Conservation (phyloP, 805 yeast species). For the Saccharomycopsis schoenii region DNA sequence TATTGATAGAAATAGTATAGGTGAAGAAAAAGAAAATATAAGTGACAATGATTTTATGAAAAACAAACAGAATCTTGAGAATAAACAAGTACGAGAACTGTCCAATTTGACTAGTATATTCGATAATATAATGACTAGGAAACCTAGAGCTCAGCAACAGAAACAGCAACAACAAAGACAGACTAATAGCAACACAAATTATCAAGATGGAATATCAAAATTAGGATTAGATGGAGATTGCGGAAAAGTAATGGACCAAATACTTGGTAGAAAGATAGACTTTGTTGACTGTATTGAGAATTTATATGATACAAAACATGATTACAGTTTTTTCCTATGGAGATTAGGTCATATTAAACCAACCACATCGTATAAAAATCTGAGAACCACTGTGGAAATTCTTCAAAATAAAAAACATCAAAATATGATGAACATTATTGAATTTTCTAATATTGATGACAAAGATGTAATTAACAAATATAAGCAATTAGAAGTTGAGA, state of each 20-base stretch:
- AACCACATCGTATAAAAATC: neutral
- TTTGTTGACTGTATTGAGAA: neutral
- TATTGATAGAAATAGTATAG: neutral
- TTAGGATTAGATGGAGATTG: neutral
- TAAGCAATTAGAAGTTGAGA: neutral
- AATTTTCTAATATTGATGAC: neutral
- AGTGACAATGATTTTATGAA: neutral
- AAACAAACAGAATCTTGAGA: neutral
- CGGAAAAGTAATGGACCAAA: neutral
- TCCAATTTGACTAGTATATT: neutral
- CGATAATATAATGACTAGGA: neutral
- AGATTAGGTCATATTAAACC: neutral
- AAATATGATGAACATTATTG: neutral
- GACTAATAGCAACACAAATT: neutral
- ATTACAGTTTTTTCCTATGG: neutral
- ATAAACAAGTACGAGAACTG: neutral
- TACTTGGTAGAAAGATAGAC: neutral
- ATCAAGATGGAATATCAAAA: neutral
- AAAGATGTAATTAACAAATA: neutral
- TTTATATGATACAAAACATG: neutral
- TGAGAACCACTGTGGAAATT: neutral
- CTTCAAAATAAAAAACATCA: neutral
- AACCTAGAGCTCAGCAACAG: neutral
- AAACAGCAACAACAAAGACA: neutral
- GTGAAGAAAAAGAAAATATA: neutral